Evolutionary conservation across 176 grass and related monocot species (phyloP).

Genomic region (Aegilops umbellulata): DNA sequence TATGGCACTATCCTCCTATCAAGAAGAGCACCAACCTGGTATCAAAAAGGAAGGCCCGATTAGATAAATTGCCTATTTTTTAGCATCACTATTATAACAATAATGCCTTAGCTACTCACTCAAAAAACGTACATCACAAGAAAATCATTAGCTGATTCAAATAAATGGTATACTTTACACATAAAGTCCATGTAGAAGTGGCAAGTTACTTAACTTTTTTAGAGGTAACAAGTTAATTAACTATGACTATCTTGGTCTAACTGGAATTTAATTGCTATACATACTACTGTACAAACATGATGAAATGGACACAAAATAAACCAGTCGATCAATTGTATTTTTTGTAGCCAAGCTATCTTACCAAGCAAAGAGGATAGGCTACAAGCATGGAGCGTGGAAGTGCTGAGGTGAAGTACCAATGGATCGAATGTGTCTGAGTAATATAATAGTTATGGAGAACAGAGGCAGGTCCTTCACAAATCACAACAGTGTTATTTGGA

Average conservation of each 20-base stretch:
- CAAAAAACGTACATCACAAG: constrained; percentile 17
- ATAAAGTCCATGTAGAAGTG: background rate
- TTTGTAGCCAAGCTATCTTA: constrained; percentile 38
- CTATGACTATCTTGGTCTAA: background rate
- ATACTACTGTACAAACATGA: background rate
- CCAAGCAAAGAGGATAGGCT: constrained; percentile 88
- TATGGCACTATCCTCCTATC: constrained; percentile 82
- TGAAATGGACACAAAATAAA: constrained; percentile 11
- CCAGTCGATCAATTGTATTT: background rate
- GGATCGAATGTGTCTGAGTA: constrained; percentile 74
- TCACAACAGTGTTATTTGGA: background rate
- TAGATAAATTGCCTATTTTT: background rate
- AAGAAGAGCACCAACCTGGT: constrained; percentile 72
- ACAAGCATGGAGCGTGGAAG: constrained; percentile 88
- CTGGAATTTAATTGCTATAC: background rate
- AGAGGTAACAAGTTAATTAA: background rate
- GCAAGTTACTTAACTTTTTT: background rate
- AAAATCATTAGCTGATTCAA: background rate
- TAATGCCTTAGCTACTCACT: constrained; percentile 8
- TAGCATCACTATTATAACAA: constrained; percentile 7
- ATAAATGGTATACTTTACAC: background rate
- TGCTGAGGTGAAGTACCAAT: constrained; percentile 98
- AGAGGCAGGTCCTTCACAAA: background rate
- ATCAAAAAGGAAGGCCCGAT: constrained; percentile 34
- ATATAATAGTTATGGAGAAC: constrained; percentile 43